These are phyloP conservation scores for Ogataea trehaloabstinens DNA, from an alignment of 805 yeast species.

Conservation along the genomic window DNA sequence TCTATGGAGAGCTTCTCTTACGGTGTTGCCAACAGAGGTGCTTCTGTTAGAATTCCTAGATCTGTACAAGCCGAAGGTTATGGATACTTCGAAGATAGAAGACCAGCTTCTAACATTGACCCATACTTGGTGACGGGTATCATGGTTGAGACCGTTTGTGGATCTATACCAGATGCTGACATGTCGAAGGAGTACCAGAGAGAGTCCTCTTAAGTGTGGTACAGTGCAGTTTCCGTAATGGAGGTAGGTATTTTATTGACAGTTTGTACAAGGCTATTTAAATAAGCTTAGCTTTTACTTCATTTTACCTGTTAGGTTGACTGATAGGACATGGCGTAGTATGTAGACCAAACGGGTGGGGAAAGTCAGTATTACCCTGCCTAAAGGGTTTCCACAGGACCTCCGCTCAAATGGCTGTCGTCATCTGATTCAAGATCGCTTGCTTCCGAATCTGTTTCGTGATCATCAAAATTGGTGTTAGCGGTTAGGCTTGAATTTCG, in stretches of 20 bases:
- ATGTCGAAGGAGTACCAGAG: constrained; percentile 88
- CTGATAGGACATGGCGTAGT: no score
- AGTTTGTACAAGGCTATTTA: constrained; percentile 1
- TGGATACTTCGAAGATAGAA: constrained; percentile 99
- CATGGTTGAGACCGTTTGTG: constrained; percentile 94
- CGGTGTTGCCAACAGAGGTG: constrained; percentile 99
- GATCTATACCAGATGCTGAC: constrained; percentile 92
- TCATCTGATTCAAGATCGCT: no score
- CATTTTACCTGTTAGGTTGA: no score
- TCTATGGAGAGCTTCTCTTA: constrained; percentile 85
- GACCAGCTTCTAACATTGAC: constrained; percentile 99
- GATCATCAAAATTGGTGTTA: no score
- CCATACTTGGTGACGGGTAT: constrained; percentile 99
- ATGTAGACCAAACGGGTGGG: no score
- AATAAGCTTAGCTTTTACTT: not conserved
- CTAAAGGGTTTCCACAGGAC: no score
- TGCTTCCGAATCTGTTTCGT: no score
- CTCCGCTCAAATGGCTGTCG: no score
- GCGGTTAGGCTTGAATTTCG: no score
- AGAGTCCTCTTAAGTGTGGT: constrained; percentile 42
- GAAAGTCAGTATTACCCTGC: no score
- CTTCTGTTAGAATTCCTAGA: constrained; percentile 98
- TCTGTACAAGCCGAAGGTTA: constrained; percentile 96
- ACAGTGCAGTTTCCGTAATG: not conserved
- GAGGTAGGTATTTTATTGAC: not conserved